Evolutionary conservation across 495 filamentous ascomycete species (phyloP).

Genomic region (Neurospora sp.): DNA sequence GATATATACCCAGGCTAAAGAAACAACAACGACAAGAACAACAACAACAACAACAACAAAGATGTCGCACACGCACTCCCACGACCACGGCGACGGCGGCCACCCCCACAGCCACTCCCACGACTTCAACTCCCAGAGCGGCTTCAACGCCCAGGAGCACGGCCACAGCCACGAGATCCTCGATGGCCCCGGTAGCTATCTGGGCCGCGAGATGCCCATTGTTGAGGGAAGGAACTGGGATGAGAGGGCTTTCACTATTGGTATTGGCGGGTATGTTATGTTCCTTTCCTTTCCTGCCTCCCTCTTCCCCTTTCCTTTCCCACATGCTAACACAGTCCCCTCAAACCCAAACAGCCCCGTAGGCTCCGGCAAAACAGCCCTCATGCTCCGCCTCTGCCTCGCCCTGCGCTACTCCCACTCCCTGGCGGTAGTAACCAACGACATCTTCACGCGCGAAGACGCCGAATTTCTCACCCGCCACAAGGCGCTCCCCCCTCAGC

Average conservation of each 20-base stretch:
- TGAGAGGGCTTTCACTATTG: slow-evolving; percentile 87
- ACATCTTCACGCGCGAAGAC: slow-evolving; percentile 98
- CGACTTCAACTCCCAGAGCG: slow-evolving; percentile 49
- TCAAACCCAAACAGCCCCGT: slow-evolving; percentile 55
- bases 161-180: slow-evolving; percentile 95
- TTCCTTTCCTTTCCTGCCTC: not conserved
- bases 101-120: slow-evolving; percentile 48
- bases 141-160: slow-evolving; percentile 61
- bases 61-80: slow-evolving; percentile 16
- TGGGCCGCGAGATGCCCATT: slow-evolving; percentile 88
- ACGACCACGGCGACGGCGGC: slow-evolving; percentile 15
- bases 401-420: slow-evolving; percentile 67
- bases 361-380: slow-evolving; percentile 91
- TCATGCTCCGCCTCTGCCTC: slow-evolving; percentile 84
- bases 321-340: no score
- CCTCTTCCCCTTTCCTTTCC: not conserved
- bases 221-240: slow-evolving; percentile 80
- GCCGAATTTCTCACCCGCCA: slow-evolving; percentile 90
- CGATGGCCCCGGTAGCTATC: slow-evolving; percentile 82
- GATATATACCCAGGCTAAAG: no score
- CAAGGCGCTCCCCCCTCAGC: slow-evolving; percentile 65
- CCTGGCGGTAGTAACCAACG: slow-evolving; percentile 94
- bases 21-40: not conserved
- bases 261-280: slow-evolving; percentile 71
- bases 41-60: not conserved